Evolutionary conservation across 202 grass and related monocot species (phyloP).

Genomic region (Bolboschoenoplectus hybrid): DNA sequence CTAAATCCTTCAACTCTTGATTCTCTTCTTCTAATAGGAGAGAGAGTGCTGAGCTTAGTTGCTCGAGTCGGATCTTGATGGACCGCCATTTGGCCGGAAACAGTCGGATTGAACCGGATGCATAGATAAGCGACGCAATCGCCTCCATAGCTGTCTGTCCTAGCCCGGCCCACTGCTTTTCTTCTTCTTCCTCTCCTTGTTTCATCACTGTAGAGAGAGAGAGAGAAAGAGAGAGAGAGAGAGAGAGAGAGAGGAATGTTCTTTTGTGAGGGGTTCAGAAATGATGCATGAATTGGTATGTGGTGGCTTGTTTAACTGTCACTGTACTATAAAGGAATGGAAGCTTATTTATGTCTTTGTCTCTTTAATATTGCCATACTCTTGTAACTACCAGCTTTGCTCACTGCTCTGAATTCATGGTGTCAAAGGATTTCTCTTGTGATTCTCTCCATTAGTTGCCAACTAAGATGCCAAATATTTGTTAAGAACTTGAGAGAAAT

Average conservation of each 20-base stretch:
- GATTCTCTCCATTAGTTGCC: not conserved
- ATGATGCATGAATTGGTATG: constrained; percentile 28
- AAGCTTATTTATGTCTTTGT: constrained; percentile 16
- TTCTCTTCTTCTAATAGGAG: constrained; percentile 23
- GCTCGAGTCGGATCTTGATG: constrained; percentile 61
- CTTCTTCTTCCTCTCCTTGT: constrained; percentile 37
- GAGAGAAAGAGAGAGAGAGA: not conserved
- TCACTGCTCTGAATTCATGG: not conserved
- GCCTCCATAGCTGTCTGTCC: constrained; percentile 39
- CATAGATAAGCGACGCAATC: constrained; percentile 44
- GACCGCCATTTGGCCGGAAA: constrained; percentile 85
- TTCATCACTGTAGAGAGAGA: constrained; percentile 39
- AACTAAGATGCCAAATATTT: constrained; percentile 4
- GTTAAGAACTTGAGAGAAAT: not conserved
- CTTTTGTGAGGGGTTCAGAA: constrained; percentile 31
- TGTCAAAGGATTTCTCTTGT: not conserved
- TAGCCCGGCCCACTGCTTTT: constrained; percentile 32
- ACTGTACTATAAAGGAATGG: constrained; percentile 15
- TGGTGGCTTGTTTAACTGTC: constrained; percentile 37
- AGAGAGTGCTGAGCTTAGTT: constrained; percentile 58
- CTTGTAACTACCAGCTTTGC: constrained; percentile 29
- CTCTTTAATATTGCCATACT: constrained; percentile 19
- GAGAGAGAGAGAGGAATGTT: constrained; percentile 20
- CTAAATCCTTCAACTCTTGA: constrained; percentile 39
- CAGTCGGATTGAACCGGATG: constrained; percentile 51